Percentiles rank a stretch among this genome's conserved stretches.
Evolutionary conservation across 305 asterid genomes (phyloP).

Genomic region (Solanum hybrid): DNA sequence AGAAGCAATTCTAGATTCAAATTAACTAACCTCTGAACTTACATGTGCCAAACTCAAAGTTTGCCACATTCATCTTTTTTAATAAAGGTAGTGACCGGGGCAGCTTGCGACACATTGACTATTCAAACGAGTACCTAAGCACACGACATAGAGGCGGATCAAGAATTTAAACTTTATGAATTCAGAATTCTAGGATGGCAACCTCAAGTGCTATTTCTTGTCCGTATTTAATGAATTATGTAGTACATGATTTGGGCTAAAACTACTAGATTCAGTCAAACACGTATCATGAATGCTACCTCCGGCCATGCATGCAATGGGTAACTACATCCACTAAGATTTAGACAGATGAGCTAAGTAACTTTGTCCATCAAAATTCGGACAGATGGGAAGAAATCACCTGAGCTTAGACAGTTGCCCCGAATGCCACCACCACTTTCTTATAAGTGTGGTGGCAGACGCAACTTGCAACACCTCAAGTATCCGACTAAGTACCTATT

Average conservation of each 20-base stretch:
- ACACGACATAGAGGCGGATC: neutral
- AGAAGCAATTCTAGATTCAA: neutral
- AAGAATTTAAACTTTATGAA: neutral
- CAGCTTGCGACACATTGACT: neutral
- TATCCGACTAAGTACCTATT: neutral
- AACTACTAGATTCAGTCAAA: neutral
- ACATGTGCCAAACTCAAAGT: slow-evolving; percentile 3
- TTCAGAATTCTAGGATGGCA: neutral
- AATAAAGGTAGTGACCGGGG: neutral
- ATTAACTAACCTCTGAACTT: neutral
- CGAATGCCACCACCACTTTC: neutral
- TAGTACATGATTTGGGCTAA: neutral
- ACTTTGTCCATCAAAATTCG: neutral
- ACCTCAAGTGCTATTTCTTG: neutral
- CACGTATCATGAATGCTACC: neutral
- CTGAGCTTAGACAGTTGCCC: neutral
- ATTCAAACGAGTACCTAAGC: neutral
- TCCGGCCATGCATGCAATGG: neutral
- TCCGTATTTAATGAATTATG: neutral
- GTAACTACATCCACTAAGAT: neutral
- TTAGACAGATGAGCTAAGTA: neutral
- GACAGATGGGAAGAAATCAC: neutral
- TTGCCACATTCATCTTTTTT: neutral
- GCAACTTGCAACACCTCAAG: neutral
- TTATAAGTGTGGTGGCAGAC: neutral